phyloP scores from a whole-genome alignment of 2,329 filamentous ascomycete species.

The Exophiala xenobiotica region DNA sequence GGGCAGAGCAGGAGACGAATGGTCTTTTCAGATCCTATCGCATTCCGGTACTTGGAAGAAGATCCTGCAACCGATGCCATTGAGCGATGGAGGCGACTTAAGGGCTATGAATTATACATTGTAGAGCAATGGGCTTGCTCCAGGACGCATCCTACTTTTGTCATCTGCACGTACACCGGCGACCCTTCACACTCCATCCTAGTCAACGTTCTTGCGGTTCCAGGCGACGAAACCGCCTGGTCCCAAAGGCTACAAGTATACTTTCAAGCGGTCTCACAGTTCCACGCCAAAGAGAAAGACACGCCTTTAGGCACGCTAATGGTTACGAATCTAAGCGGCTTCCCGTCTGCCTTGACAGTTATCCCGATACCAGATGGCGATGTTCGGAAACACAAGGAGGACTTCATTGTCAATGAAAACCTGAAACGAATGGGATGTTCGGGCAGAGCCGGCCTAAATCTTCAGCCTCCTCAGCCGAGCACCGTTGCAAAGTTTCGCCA shows the following conservation, averaged over 20 bases:
- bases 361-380: constrained; percentile 87
- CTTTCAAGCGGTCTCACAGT: constrained; percentile 81
- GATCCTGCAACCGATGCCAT: constrained; percentile 74
- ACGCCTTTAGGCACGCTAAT: constrained; percentile 81
- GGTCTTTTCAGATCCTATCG: constrained; percentile 65
- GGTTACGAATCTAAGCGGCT: constrained; percentile 89
- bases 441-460: constrained; percentile 78
- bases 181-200: constrained; percentile 75
- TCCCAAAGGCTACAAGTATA: constrained; percentile 76
- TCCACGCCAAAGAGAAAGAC: constrained; percentile 78
- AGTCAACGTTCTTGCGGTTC: constrained; percentile 77
- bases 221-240: constrained; percentile 76
- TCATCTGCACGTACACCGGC: constrained; percentile 91
- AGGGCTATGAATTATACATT: constrained; percentile 88
- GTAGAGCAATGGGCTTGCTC: constrained; percentile 99
- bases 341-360: constrained; percentile 89
- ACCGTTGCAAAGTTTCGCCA: constrained; percentile 90
- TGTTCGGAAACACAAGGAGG: constrained; percentile 71
- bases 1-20: constrained; percentile 46
- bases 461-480: constrained; percentile 73
- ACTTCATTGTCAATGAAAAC: constrained; percentile 92
- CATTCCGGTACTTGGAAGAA: constrained; percentile 77
- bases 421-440: constrained; percentile 90
- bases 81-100: constrained; percentile 66
- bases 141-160: constrained; percentile 80